These are phyloP conservation scores for Penicillium digitatum DNA, from an alignment of 2,329 filamentous ascomycete species.

Conservation along the genomic window DNA sequence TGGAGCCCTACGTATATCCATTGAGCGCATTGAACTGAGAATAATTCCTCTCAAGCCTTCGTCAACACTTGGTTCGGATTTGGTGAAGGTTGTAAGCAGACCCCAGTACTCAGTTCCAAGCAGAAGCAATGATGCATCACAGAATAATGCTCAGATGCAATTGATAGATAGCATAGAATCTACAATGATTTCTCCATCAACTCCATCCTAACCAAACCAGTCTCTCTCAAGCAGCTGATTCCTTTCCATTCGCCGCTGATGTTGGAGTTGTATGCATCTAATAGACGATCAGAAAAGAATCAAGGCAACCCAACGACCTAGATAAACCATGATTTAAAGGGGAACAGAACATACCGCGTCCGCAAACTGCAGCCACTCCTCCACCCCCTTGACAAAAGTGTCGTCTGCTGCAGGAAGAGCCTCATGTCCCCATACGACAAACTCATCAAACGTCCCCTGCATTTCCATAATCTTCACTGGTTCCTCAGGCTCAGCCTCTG, in stretches of 20 bases:
- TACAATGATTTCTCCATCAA: neutral
- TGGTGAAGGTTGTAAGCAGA: neutral
- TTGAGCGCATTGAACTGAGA: neutral
- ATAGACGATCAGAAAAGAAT: slow-evolving; percentile 3
- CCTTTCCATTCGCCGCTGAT: slow-evolving; percentile 5
- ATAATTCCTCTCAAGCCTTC: neutral
- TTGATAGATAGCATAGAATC: neutral
- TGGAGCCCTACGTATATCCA: neutral
- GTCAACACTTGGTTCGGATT: neutral
- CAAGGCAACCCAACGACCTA: neutral
- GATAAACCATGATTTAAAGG: neutral
- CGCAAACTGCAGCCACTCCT: slow-evolving; percentile 76
- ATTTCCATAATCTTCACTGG: slow-evolving; percentile 58
- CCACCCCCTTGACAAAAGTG: slow-evolving; percentile 67
- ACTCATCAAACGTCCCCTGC: slow-evolving; percentile 65
- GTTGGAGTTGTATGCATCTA: slow-evolving; percentile 28
- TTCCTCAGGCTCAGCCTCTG: slow-evolving; percentile 45
- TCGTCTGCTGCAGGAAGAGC: slow-evolving; percentile 60
- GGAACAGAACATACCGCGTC: slow-evolving; percentile 53
- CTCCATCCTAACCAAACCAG: neutral
- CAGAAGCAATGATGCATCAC: neutral
- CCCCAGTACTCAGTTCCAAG: neutral
- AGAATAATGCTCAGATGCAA: neutral
- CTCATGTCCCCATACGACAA: slow-evolving; percentile 85
- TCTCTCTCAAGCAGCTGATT: neutral